Percentiles rank a stretch among this genome's conserved stretches.
Evolutionary conservation across 192 early-diverging fungal species (phyloP).

Genomic region (Backusella australiensis): DNA sequence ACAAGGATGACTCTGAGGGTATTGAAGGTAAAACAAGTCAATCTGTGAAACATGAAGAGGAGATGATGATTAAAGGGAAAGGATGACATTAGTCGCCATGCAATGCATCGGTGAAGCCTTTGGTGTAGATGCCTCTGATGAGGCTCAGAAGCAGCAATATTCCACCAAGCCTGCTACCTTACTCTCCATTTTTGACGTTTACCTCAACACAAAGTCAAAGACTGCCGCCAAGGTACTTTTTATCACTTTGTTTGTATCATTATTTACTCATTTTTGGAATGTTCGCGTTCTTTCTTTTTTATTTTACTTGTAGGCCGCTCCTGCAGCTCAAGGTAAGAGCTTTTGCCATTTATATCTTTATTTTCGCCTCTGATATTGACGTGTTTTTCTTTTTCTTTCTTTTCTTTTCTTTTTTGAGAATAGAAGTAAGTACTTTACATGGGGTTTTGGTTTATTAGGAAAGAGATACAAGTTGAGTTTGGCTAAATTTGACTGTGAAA

Average conservation of each 20-base stretch:
- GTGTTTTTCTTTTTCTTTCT: neutral
- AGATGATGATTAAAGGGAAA: neutral
- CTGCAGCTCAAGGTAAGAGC: constrained; percentile 21
- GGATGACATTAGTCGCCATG: constrained; percentile 63
- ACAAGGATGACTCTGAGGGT: constrained; percentile 74
- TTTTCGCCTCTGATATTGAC: neutral
- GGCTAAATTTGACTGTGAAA: neutral
- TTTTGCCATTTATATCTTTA: constrained; percentile 7
- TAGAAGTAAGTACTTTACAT: constrained; percentile 21
- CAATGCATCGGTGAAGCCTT: constrained; percentile 96
- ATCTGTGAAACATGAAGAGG: neutral
- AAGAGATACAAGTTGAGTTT: neutral
- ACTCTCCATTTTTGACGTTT: constrained; percentile 87
- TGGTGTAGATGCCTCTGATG: constrained; percentile 76
- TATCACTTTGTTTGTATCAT: neutral
- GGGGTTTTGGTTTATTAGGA: neutral
- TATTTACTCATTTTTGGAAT: neutral
- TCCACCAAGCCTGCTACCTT: constrained; percentile 87
- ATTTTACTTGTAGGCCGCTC: constrained; percentile 14
- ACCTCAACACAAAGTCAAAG: constrained; percentile 69
- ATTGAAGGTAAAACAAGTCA: constrained; percentile 60
- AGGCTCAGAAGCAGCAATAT: constrained; percentile 58
- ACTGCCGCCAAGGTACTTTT: constrained; percentile 18
- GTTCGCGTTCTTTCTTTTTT: neutral
- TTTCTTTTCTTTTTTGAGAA: no score